Evolutionary conservation across 2,329 filamentous ascomycete species (phyloP), one percentile per base, ranked within the genome.

Genomic region (Ophiostoma australiae): DNA sequence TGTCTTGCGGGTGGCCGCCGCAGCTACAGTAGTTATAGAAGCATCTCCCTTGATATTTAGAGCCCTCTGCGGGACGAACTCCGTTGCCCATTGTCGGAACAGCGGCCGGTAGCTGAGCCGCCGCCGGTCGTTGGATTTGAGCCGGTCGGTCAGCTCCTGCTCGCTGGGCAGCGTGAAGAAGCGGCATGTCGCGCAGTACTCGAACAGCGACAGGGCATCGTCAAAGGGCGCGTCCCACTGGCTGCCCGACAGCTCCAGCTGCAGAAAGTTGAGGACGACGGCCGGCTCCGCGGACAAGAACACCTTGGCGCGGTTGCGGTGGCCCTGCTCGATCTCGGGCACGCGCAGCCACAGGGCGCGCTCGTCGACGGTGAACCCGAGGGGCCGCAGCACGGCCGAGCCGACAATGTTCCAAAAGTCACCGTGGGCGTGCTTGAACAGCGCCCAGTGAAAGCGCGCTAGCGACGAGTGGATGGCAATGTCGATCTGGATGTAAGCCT

Each of bases 341-440:
- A 94, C 84, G 0, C 90, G 86, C 0, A 94, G 75, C 77, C 85
- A 87, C 1, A 95, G 78, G 1, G 87, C 90, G 15, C 77, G 78
- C 69, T 91, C 86, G 74, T 88, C 89, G 33, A 87, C 80, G 0
- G 87, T 90, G 8, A 95, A 84, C 1, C 91, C 91, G 48, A 87
- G 85, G 0, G 84, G 85, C 0, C 89, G 84, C 73, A 92, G 87
- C 10, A 91, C 86, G 10, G 84, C 85, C 23, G 85, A 82, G 5
- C 91, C 90, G 0, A 94, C 77, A 10, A 88, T 77, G 72, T 87
- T 90, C 84, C 89, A 89, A 0, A 88, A 71, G 75, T 94, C 91
- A n/a, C 90, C 90, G 75, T 94, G 91, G 0, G 87, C 85, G 55
- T 90, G 83, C 74, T 87, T 87, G 79, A 93, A 93, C 3, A 87